Base-by-base conservation (phyloP, 192 early-diverging fungal species). In the Linderina pennispora region DNA sequence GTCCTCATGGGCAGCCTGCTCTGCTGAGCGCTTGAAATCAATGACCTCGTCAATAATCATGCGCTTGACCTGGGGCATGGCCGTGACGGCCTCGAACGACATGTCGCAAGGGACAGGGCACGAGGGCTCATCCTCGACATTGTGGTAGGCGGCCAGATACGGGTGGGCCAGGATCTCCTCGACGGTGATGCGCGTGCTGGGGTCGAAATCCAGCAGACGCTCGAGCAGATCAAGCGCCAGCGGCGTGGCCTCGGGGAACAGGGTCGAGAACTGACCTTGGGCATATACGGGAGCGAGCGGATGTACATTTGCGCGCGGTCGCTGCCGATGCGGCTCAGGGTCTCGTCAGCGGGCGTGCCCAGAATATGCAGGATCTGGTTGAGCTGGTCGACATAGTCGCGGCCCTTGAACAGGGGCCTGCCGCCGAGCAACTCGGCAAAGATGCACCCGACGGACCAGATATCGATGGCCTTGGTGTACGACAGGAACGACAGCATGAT, bases 401-500 rank as follows among this genome's bases (percentile, higher is more conserved):
- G 79, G 17, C 96, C 96, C 55, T 94, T 97, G 72, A 97, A 99
- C 45, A 99, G 76, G 7, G 92, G 90, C 64, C 87, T 88, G 18
- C 86, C 83, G 41, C 90, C 90, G 32, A 94, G 79, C 59, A 99
- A 83, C 70, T 99, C 97, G 19, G 94, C 94, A 74, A 99, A 95
- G 42, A 99, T 98, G 62, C 97, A 99, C 13, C 97, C 97, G 19
- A 99, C 89, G 4, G 90, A 89, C 94, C 94, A 97, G 80, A 98
- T 96, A 55, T 97, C 97, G 50, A 90, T 98, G 21, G 97, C 95
- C 84, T 99, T 99, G 48, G 94, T 97, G 75, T 99, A 99, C 41
- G 80, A 88, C 49, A 91, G 85, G 74, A 97, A 97, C 43, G 91
- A 92, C 32, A 99, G 77, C 88, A 99, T 93, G 51, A 99, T 91